A percentile compares a stretch with the other conserved stretches of the same genome.
Conservation (phyloP, 352 stramenopile genomes). For the Thalassiosira hispida region DNA sequence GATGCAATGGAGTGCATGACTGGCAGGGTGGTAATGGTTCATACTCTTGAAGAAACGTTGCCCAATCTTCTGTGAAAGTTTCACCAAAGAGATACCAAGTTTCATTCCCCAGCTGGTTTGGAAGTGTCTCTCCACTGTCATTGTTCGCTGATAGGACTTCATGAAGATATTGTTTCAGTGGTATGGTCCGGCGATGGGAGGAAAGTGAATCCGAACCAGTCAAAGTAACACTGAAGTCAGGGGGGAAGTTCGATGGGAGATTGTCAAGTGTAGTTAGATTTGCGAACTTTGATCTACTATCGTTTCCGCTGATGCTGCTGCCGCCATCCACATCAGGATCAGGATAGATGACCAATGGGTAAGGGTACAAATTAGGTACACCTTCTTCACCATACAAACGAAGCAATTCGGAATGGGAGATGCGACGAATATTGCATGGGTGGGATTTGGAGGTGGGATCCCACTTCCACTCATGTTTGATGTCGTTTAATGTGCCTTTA, state of each 20-base stretch:
- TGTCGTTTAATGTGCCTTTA: background rate
- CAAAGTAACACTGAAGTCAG: constrained; percentile 74
- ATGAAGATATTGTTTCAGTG: constrained; percentile 66
- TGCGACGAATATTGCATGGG: constrained; percentile 67
- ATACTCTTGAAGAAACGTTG: constrained; percentile 70
- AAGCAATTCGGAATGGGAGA: constrained; percentile 48
- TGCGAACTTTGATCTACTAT: constrained; percentile 48
- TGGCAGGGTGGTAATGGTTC: constrained; percentile 70
- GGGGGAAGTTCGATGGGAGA: constrained; percentile 59
- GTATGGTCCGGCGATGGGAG: constrained; percentile 65
- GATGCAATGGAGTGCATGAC: constrained; percentile 51
- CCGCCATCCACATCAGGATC: constrained; percentile 9
- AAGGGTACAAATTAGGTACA: constrained; percentile 64
- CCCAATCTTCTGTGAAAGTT: constrained; percentile 78
- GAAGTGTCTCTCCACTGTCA: constrained; percentile 46
- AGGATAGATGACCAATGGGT: constrained; percentile 67
- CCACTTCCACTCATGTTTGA: constrained; percentile 52
- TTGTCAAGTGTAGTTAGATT: constrained; percentile 54
- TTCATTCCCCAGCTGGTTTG: constrained; percentile 81
- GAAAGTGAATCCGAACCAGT: constrained; percentile 80
- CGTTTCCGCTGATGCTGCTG: constrained; percentile 22
- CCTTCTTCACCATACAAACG: constrained; percentile 43
- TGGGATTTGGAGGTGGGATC: constrained; percentile 58
- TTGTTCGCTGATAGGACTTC: constrained; percentile 45
- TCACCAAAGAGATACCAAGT: constrained; percentile 88